Percentiles rank a stretch among this genome's conserved stretches.
Evolutionary conservation across 2,329 filamentous ascomycete species (phyloP).

Genomic region (Aspergillus luchuensis): DNA sequence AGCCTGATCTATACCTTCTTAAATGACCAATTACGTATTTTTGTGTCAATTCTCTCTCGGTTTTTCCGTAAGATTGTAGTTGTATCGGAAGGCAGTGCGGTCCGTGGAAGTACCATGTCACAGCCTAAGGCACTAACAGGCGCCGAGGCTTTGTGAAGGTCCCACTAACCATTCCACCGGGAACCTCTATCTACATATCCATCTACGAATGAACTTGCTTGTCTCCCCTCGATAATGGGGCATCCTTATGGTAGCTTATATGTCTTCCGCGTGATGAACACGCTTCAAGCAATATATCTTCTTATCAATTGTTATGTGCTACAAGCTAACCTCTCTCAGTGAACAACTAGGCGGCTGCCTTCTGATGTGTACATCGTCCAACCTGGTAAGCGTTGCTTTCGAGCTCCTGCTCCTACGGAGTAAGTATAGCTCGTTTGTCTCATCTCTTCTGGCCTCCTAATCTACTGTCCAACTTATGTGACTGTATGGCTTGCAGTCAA

Average conservation of each 20-base stretch:
- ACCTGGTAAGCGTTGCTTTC: not conserved
- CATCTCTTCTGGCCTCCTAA: not conserved
- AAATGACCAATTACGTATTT: not conserved
- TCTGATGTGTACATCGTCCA: not conserved
- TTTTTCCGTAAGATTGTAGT: not conserved
- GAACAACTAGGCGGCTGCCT: not conserved
- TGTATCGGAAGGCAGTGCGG: not conserved
- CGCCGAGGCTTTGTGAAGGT: not conserved
- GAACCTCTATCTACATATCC: not conserved
- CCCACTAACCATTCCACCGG: not conserved
- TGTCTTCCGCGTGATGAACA: not conserved
- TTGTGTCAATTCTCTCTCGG: not conserved
- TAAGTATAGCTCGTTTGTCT: not conserved
- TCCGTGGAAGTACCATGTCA: not conserved
- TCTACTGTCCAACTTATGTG: not conserved
- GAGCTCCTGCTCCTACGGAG: not conserved
- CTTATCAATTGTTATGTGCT: not conserved
- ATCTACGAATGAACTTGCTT: not conserved
- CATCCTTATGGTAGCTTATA: not conserved
- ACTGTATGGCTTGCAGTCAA: no score
- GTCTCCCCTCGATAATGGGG: not conserved
- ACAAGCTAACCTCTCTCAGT: not conserved
- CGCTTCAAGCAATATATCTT: not conserved
- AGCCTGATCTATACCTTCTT: no score
- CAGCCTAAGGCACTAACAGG: not conserved